These are phyloP conservation scores for Lasiodiplodia hormozganensis DNA, from an alignment of 2,329 filamentous ascomycete species.

Conservation along the genomic window DNA sequence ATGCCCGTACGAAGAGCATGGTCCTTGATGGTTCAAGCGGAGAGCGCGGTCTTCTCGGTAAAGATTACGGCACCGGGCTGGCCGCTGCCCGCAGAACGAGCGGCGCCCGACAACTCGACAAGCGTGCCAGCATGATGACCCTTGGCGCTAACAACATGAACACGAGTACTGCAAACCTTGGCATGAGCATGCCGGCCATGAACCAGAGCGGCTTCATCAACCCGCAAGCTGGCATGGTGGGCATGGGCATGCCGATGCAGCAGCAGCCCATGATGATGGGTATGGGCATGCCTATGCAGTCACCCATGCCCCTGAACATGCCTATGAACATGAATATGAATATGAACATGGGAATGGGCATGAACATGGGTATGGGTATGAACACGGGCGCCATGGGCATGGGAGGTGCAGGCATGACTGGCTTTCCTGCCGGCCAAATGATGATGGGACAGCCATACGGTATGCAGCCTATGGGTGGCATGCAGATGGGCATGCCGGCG, in stretches of 20 bases:
- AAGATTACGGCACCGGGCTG: slow-evolving; percentile 5
- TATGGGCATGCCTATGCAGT: slow-evolving; percentile 28
- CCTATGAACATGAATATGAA: slow-evolving; percentile 30
- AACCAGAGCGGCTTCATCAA: not conserved
- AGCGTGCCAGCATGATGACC: slow-evolving; percentile 13
- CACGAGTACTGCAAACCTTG: not conserved
- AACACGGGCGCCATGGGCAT: slow-evolving; percentile 29
- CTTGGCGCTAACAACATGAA: slow-evolving; percentile 14
- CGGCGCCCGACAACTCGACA: not conserved
- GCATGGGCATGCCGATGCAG: slow-evolving; percentile 26
- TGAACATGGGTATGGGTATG: slow-evolving; percentile 23
- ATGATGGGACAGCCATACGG: slow-evolving; percentile 18
- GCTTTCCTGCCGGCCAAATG: not conserved
- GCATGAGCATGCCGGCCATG: not conserved
- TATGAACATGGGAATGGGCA: slow-evolving; percentile 22
- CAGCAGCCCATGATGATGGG: slow-evolving; percentile 25
- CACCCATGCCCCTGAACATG: slow-evolving; percentile 26
- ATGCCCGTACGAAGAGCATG: slow-evolving; percentile 19
- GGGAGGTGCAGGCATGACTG: slow-evolving; percentile 14
- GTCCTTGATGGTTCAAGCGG: slow-evolving; percentile 14
- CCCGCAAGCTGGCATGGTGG: slow-evolving; percentile 1
- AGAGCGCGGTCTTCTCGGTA: slow-evolving; percentile 10
- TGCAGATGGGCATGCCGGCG: slow-evolving; percentile 20
- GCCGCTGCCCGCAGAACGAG: not conserved
- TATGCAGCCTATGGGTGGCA: slow-evolving; percentile 19